Base-by-base conservation (phyloP, 768 basidiomycete species). In the Solioccasus polychromus region DNA sequence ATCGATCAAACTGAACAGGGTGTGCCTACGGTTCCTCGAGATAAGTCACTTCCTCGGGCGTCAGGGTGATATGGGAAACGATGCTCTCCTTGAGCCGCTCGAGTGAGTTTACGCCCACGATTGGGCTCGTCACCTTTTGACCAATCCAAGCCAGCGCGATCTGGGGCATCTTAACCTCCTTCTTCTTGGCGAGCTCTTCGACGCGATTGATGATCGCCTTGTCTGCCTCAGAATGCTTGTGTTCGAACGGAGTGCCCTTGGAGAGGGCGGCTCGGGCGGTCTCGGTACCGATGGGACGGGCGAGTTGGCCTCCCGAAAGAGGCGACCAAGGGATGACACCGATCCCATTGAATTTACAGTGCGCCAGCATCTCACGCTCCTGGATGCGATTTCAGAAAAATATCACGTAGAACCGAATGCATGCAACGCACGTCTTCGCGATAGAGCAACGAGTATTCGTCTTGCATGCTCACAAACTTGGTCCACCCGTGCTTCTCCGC, bases 401-500 rank as follows among this genome's bases (percentile, higher is more conserved):
- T 5, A 2, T 15, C 11, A 4, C 2, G 11, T 8, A 2, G 17
- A 18, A 11, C 3, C 9, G 11, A 3, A 8, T 3, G 5, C 9
- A 24, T 8, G 19, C 24, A 19, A 45, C 45, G 5, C 17, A 70
- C 75, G 60, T 82, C 78, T 46, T 78, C 74, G 25, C 79, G 68
- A 53, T 82, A 82, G 17, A 80, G 64, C 5, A 79, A 59, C 26
- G 69, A 76, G 51, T 80, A 74, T 45, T 76, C 73, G 34, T 71
- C 68, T 59, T 82, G 80, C 70, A 81, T 78, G 45, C 76, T 74
- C 38, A 78, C 67, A 49, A 82, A 81, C 47, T 67, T 72, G 5
- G 79, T 78, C 69, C 77, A 77, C 3, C 71, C 70, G 14, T 75
- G 56, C 45, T 61, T 62, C 28, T 63, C 58, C 6, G 77, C 76